These are phyloP conservation scores for Lentinula aciculospora DNA, from an alignment of 768 basidiomycete genomes.

Conservation along the genomic window DNA sequence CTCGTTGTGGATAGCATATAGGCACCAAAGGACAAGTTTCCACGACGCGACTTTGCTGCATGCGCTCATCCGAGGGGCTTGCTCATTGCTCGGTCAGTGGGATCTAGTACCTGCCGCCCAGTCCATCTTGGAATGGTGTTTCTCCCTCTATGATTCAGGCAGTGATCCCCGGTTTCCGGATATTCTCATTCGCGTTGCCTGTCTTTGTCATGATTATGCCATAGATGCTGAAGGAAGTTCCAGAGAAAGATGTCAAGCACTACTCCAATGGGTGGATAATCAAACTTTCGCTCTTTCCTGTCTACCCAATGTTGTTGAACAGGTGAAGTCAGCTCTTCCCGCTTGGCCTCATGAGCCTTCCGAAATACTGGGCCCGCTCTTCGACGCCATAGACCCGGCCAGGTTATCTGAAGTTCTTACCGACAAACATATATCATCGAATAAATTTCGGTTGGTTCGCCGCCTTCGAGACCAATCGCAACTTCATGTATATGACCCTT, in stretches of 20 bases:
- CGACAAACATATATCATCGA: slow-evolving; percentile 56
- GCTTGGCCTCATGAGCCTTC: slow-evolving; percentile 74
- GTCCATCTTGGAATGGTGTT: slow-evolving; percentile 76
- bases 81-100: slow-evolving; percentile 56
- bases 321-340: slow-evolving; percentile 53
- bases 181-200: slow-evolving; percentile 63
- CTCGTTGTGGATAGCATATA: slow-evolving; percentile 66
- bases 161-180: slow-evolving; percentile 55
- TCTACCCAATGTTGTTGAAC: slow-evolving; percentile 27
- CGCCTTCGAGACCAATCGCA: slow-evolving; percentile 48
- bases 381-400: slow-evolving; percentile 38
- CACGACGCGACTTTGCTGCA: slow-evolving; percentile 58
- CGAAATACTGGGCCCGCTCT: slow-evolving; percentile 35
- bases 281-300: slow-evolving; percentile 39
- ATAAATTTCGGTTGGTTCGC: slow-evolving; percentile 74
- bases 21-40: slow-evolving; percentile 40
- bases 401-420: slow-evolving; percentile 50
- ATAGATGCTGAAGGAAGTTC: slow-evolving; percentile 21
- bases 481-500: slow-evolving; percentile 28
- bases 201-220: slow-evolving; percentile 52
- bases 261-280: slow-evolving; percentile 60
- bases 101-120: slow-evolving; percentile 68
- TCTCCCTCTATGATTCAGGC: slow-evolving; percentile 41
- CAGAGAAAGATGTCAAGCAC: slow-evolving; percentile 32
- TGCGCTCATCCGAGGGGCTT: slow-evolving; percentile 60